Base-by-base conservation (phyloP, 306 rosid genomes). In the Begonia peltatifolia region DNA sequence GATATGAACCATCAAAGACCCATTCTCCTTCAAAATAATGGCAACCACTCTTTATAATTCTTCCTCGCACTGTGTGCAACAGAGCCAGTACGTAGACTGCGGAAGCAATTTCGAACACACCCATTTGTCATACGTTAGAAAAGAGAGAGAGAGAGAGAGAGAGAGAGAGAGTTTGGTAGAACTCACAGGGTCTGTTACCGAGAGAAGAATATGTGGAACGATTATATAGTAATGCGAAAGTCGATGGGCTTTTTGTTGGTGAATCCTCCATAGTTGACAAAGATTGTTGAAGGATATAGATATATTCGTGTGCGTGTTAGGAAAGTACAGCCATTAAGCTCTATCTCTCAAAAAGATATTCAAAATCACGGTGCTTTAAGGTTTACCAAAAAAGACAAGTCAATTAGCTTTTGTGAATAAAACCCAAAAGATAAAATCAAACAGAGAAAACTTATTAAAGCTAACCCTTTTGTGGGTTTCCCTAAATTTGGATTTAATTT, bases 1-100 rank as follows among this genome's bases (percentile, higher is more conserved):
- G 85, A 47, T 79, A 79, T 50, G 80, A 72, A 12, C 55, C 54
- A 55, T 87, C 92, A 41, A 38, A 42, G 10, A 79, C 74, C 96
- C 96, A 87, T 0, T 9, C 70, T 6, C 96, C 96, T 5, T 61
- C 11, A 52, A 63, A 87, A 55, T 71, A 43, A 54, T 87, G 68
- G 47, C 96, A 87, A 12, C 42, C 74, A 16, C 43, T 62, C 23
- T 52, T 20, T 43, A 25, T 53, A 51, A 47, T 12, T 42, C 50
- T 64, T 2, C 67, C 76, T 47, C 66, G 60, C 25, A 46, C 55
- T 44, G 13, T 35, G 10, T 55, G 65, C 54, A 52, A 25, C 59
- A 61, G 67, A 48, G 50, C 5, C 36, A 63, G 42, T 2, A 65
- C 20, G 22, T 14, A 6, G 5, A 14, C 2, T 3, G 61, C 54